These are phyloP conservation scores for Rhinocladiella mackenziei DNA, from an alignment of 2,329 filamentous ascomycete genomes.

Conservation along the genomic window DNA sequence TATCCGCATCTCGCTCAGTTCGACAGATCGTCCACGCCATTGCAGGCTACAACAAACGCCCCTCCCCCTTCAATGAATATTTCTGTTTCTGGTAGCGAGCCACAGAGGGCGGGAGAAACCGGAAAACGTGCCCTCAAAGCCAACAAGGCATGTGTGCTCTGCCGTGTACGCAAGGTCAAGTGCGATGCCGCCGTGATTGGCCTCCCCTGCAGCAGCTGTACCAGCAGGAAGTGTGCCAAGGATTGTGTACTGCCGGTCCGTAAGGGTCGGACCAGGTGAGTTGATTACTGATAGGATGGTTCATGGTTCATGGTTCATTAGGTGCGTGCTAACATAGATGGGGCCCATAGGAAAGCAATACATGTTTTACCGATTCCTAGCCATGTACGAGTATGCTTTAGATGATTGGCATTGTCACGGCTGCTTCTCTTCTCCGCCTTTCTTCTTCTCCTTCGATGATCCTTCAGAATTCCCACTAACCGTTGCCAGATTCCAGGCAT, in stretches of 20 bases:
- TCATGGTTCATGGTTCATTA: slow-evolving; percentile 5
- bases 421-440: slow-evolving; percentile 15
- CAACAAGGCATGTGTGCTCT: slow-evolving; percentile 30
- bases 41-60: slow-evolving; percentile 19
- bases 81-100: slow-evolving; percentile 26
- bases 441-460: slow-evolving; percentile 1
- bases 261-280: slow-evolving; percentile 28
- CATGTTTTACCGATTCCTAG: slow-evolving; percentile 24
- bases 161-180: slow-evolving; percentile 29
- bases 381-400: slow-evolving; percentile 12
- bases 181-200: slow-evolving; percentile 29
- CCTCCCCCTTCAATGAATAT: slow-evolving; percentile 13
- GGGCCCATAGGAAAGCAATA: slow-evolving; percentile 25
- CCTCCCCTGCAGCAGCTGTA: slow-evolving; percentile 30
- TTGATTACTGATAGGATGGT: slow-evolving; percentile 22
- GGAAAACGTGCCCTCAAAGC: slow-evolving; percentile 5
- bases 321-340: slow-evolving; percentile 21
- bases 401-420: slow-evolving; percentile 16
- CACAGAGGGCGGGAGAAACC: slow-evolving; percentile 17
- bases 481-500: slow-evolving; percentile 25
- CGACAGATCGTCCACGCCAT: background rate
- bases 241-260: slow-evolving; percentile 27
- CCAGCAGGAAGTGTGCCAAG: slow-evolving; percentile 26
- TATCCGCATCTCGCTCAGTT: too few species aligned
- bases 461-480: slow-evolving; percentile 12